A percentile compares a stretch with the other conserved stretches of the same genome.
These are phyloP conservation scores for Verticillium alfalfae DNA, from an alignment of 2,329 filamentous ascomycete species.

Conservation along the genomic window DNA sequence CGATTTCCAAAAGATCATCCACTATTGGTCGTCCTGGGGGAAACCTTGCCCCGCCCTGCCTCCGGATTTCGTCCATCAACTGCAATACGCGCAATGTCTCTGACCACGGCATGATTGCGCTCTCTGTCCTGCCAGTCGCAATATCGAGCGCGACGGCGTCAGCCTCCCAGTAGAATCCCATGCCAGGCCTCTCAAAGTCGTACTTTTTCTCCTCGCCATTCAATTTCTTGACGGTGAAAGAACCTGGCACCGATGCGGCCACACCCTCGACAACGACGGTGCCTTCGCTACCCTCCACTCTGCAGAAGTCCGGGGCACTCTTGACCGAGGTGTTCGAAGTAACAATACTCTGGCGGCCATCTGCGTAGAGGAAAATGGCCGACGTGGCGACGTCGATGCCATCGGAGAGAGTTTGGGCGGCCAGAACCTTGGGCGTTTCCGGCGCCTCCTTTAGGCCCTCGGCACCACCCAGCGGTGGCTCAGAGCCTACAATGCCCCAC, in stretches of 20 bases:
- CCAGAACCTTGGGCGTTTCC: conserved; percentile 25
- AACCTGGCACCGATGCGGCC: conserved; percentile 22
- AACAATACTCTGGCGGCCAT: conserved; percentile 32
- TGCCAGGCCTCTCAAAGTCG: conserved; percentile 26
- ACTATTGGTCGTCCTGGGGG: conserved; percentile 16
- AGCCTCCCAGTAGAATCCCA: conserved; percentile 39
- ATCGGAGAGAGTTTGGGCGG: conserved; percentile 25
- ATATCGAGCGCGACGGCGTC: conserved; percentile 35
- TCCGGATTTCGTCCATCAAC: conserved; percentile 39
- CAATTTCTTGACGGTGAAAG: conserved; percentile 27
- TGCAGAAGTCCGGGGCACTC: conserved; percentile 21
- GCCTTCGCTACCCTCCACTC: conserved; percentile 32
- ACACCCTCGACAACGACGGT: conserved; percentile 28
- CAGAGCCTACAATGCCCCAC: conserved; percentile 29
- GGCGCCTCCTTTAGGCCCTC: conserved; percentile 8
- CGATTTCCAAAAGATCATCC: neutral
- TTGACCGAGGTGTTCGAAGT: conserved; percentile 27
- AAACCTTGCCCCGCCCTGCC: conserved; percentile 21
- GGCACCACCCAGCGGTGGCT: conserved; percentile 16
- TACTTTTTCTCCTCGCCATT: conserved; percentile 23
- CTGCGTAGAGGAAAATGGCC: conserved; percentile 30
- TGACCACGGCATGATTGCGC: conserved; percentile 34
- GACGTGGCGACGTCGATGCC: conserved; percentile 27
- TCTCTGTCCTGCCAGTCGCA: conserved; percentile 28
- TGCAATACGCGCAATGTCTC: conserved; percentile 40